phyloP scores from a whole-genome alignment of 2,329 filamentous ascomycete genomes.

The Fusarium lateritium region DNA sequence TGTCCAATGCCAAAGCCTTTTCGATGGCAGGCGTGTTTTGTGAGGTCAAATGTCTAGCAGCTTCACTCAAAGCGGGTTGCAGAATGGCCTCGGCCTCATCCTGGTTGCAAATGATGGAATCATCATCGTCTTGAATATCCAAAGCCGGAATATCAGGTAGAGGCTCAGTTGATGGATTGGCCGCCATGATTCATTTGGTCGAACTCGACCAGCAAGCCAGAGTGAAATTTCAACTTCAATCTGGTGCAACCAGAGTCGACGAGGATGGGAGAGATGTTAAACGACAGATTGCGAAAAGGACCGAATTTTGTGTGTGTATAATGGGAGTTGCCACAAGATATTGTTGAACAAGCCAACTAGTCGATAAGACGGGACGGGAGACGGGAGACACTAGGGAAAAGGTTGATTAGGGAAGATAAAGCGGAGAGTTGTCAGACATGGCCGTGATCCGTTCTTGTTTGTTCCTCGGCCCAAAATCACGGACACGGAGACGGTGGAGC shows the following conservation, averaged over 20 bases:
- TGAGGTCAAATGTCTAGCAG: slow-evolving; percentile 69
- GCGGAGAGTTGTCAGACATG: slow-evolving; percentile 30
- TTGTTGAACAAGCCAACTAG: slow-evolving; percentile 18
- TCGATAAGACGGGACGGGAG: neutral
- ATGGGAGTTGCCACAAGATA: slow-evolving; percentile 14
- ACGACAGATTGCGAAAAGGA: slow-evolving; percentile 13
- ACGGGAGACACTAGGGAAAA: slow-evolving; percentile 12
- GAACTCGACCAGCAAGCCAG: neutral
- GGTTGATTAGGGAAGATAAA: slow-evolving; percentile 28
- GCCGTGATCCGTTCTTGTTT: slow-evolving; percentile 14
- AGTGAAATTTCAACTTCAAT: neutral
- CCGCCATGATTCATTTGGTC: slow-evolving; percentile 26
- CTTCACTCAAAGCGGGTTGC: slow-evolving; percentile 70
- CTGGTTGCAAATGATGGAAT: slow-evolving; percentile 57
- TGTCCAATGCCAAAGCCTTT: slow-evolving; percentile 69
- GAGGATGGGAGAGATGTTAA: slow-evolving; percentile 7
- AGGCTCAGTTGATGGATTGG: slow-evolving; percentile 18
- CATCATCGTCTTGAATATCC: slow-evolving; percentile 37
- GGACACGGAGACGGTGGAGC: slow-evolving; percentile 37
- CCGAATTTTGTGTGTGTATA: slow-evolving; percentile 8
- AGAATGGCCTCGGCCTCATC: slow-evolving; percentile 73
- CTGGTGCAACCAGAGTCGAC: slow-evolving; percentile 1
- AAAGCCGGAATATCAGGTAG: slow-evolving; percentile 10
- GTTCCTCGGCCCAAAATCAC: slow-evolving; percentile 29
- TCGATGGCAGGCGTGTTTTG: slow-evolving; percentile 70